Evolutionary conservation across 2,329 filamentous ascomycete genomes (phyloP).

Genomic region (Cephalotrichum gorgonifer): DNA sequence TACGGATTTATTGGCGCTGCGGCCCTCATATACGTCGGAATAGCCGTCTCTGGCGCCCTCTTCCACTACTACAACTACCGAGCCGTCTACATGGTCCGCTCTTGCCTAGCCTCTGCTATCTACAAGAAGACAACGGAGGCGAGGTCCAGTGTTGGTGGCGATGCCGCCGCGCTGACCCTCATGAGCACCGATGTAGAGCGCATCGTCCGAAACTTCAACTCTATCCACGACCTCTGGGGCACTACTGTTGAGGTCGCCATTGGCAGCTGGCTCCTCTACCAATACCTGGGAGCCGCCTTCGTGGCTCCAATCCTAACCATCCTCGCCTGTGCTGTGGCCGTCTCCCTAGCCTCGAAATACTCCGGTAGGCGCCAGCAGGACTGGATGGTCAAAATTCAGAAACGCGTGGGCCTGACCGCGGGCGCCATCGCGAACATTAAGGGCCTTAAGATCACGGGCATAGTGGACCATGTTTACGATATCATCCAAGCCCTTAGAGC

Average conservation of each 20-base stretch:
- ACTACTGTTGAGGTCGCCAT: conserved; percentile 29
- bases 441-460: conserved; percentile 16
- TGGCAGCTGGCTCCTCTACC: conserved; percentile 34
- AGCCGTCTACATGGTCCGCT: conserved; percentile 19
- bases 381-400: conserved; percentile 26
- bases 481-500: conserved; percentile 18
- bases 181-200: conserved; percentile 38
- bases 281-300: conserved; percentile 35
- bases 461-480: conserved; percentile 12
- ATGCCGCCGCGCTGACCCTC: conserved; percentile 31
- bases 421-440: conserved; percentile 21
- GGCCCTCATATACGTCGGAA: conserved; percentile 26
- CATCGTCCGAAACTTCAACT: conserved; percentile 21
- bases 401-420: conserved; percentile 19
- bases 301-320: conserved; percentile 34
- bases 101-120: conserved; percentile 19
- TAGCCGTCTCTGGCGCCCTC: conserved; percentile 26
- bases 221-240: conserved; percentile 30
- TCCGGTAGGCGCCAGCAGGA: conserved; percentile 15
- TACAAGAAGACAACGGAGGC: conserved; percentile 22
- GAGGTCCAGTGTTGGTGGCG: conserved; percentile 20
- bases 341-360: conserved; percentile 7
- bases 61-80: conserved; percentile 28
- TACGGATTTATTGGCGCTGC: conserved; percentile 32
- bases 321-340: conserved; percentile 11